phyloP scores from a whole-genome alignment of 768 basidiomycete species.

The Boletus rubescentipes region DNA sequence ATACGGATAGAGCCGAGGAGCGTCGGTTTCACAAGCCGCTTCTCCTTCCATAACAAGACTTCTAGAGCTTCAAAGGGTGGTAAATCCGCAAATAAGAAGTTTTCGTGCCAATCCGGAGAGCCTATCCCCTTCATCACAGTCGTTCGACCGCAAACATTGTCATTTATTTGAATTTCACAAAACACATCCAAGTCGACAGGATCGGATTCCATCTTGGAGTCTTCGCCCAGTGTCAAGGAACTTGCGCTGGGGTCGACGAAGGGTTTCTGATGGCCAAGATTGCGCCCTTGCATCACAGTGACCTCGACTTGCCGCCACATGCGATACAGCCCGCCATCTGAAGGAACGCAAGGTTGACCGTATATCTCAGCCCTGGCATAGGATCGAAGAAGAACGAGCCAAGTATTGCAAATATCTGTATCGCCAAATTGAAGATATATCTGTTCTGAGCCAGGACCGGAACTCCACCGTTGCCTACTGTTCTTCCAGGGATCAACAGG shows the following conservation, averaged over 20 bases:
- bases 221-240: slow-evolving; percentile 29
- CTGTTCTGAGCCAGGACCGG: slow-evolving; percentile 53
- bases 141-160: slow-evolving; percentile 67
- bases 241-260: slow-evolving; percentile 28
- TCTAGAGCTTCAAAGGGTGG: slow-evolving; percentile 76
- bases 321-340: slow-evolving; percentile 75
- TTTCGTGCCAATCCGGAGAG: slow-evolving; percentile 81
- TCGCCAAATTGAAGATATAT: slow-evolving; percentile 74
- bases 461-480: slow-evolving; percentile 63
- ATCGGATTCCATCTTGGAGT: slow-evolving; percentile 43
- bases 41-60: slow-evolving; percentile 68
- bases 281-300: slow-evolving; percentile 69
- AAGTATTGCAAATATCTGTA: slow-evolving; percentile 62
- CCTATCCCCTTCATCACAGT: slow-evolving; percentile 66
- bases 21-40: slow-evolving; percentile 54
- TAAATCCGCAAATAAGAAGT: slow-evolving; percentile 69
- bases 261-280: slow-evolving; percentile 55
- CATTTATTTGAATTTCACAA: slow-evolving; percentile 77
- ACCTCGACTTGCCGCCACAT: slow-evolving; percentile 86
- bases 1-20: slow-evolving; percentile 64
- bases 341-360: slow-evolving; percentile 52
- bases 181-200: slow-evolving; percentile 67
- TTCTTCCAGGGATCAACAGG: slow-evolving; percentile 4
- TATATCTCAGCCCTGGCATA: slow-evolving; percentile 82
- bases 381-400: slow-evolving; percentile 78